Evolutionary conservation across 805 yeast species (phyloP), one percentile per base, ranked within the genome.

Genomic region (Wickerhamiella cacticola): DNA sequence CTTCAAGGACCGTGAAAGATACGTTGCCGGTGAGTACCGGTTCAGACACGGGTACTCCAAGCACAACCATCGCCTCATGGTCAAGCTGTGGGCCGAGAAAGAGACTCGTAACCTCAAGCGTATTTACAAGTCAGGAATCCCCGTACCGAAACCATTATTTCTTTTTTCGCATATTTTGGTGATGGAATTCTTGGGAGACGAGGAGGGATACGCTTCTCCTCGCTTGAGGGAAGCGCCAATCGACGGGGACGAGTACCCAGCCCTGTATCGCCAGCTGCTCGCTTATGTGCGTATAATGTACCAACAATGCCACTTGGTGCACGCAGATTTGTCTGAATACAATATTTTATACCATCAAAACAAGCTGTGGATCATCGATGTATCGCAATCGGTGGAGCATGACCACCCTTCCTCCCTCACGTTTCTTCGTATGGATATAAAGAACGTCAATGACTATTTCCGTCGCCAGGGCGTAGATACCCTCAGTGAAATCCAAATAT

Each of bases 381-480:
- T 92, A 9, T 88, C 97, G 1, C 99, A 92, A 63, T 80, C 94
- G 33, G 97, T 92, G 21, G 97, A 92, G 63, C 96, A 96, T 8
- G 96, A 87, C 57, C 99, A 92, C 65, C 97, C 96, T 9, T 86
- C 86, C 86, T 82, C 95, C 38, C 70, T 92, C 54, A 97, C 92
- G 63, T 92, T 92, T 62, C 67, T 92, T 51, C 72, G 99, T 60
- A 92, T 92, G 98, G 99, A 92, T 66, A 88, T 92, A 60, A 92
- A 89, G 63, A 92, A 92, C 60, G 84, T 89, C 21, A 92, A 89
- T 59, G 92, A 84, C 57, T 92, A 80, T 63, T 92, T 92, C 58
- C 72, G 79, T 52, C 74, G 73, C 57, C 78, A 80, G 62, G 79
- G 80, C 31, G 84, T 88, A 36, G 73, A 75, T 45, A 81, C 85